phyloP scores from a whole-genome alignment of 192 early-diverging fungal genomes.

The Diversispora eburnea region DNA sequence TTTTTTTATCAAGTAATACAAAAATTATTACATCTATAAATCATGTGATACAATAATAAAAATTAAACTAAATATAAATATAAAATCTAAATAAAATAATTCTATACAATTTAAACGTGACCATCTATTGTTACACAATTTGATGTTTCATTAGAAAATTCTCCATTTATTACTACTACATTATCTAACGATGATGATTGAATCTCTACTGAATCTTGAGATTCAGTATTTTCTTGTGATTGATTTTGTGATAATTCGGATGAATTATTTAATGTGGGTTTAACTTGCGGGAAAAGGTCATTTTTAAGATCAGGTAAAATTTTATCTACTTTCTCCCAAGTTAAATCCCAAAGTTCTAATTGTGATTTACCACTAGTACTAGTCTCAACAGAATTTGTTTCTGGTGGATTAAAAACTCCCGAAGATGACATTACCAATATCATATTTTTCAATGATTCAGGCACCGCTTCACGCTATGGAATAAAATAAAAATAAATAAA shows the following conservation, averaged over 20 bases:
- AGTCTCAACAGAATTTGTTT: neutral
- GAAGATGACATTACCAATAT: slow-evolving; percentile 76
- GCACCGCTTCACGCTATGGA: slow-evolving; percentile 64
- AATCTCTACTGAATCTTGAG: neutral
- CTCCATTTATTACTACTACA: too few relatives aligned
- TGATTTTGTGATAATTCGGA: neutral
- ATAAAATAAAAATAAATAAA: neutral
- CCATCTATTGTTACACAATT: too few relatives aligned
- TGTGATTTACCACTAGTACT: neutral
- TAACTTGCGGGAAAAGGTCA: slow-evolving; percentile 3
- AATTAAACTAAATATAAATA: too few relatives aligned
- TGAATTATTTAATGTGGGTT: neutral
- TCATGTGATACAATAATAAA: too few relatives aligned
- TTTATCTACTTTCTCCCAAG: slow-evolving; percentile 63
- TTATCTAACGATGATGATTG: neutral
- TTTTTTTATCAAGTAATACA: too few relatives aligned
- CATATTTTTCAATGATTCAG: slow-evolving; percentile 79
- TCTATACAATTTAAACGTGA: too few relatives aligned
- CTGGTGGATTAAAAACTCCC: slow-evolving; percentile 48
- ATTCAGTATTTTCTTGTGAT: neutral
- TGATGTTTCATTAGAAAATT: too few relatives aligned
- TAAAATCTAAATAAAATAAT: too few relatives aligned
- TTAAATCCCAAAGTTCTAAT: slow-evolving; percentile 61
- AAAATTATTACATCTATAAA: too few relatives aligned
- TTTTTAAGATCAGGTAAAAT: slow-evolving; percentile 62